Evolutionary conservation across 331 rosid genomes (phyloP), one percentile per base, ranked within the genome.

Genomic region (Pyrus hybrid): DNA sequence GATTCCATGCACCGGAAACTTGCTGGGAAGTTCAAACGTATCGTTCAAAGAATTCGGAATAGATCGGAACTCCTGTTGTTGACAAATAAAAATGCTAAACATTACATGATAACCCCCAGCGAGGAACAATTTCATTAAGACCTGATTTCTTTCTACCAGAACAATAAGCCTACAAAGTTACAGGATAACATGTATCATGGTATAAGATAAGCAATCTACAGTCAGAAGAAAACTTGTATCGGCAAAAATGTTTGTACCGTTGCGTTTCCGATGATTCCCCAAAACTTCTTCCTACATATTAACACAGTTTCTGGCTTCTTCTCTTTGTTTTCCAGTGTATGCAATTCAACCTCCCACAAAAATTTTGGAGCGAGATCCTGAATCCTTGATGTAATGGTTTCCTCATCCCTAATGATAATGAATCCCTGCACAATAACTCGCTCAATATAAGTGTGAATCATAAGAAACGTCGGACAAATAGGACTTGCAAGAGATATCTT

Each of bases 241-340:
- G 51, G 71, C 70, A 65, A 58, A n/a, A 30, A 58, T 56, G 37
- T 11, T 4, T 67, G 10, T 33, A 7, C 20, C 66, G 11, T 33
- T 21, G n/a, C 61, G 43, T 65, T 75, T 88, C 85, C 84, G 70
- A 77, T 60, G 25, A 89, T 84, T 62, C 96, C 97, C 99, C 99
- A 94, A 79, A 94, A 94, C 86, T 80, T 90, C 90, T 94, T 94
- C 83, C 97, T 87, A 75, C 96, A 92, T 53, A 90, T 75, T 74
- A 94, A 73, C 76, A 94, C 90, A 5, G 88, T 77, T 84, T 92
- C 96, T 70, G 45, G 71, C 78, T 81, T 87, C 83, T 87, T 94
- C 76, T 88, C 91, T 86, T 81, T 85, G 76, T 82, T 90, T 79
- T 88, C 92, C 63, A 88, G 83, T 74, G n/a, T 49, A 75, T 88